Evolutionary conservation across 1,139 yeast genomes (phyloP).

Genomic region (Candida tropicalis): DNA sequence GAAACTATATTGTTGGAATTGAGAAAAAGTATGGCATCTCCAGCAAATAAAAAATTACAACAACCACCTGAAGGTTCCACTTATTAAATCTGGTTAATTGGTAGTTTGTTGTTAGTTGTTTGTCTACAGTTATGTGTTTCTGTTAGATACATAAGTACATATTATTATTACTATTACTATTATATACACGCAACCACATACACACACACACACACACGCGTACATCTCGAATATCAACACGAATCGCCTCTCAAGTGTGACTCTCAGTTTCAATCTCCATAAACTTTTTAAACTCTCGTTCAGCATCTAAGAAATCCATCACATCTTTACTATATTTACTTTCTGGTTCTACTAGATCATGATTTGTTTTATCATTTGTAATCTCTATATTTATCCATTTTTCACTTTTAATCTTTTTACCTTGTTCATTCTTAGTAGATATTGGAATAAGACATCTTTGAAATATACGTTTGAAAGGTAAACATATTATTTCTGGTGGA

Average conservation of each 20-base stretch:
- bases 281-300: slow-evolving; percentile 36
- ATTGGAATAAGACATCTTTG: slow-evolving; percentile 45
- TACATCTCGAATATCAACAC: neutral
- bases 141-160: slow-evolving; percentile 1
- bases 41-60: slow-evolving; percentile 78
- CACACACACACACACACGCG: neutral
- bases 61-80: slow-evolving; percentile 92
- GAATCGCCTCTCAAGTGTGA: neutral
- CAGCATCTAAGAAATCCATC: slow-evolving; percentile 40
- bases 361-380: slow-evolving; percentile 42
- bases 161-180: too few relatives aligned
- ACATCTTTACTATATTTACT: slow-evolving; percentile 31
- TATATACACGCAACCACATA: neutral
- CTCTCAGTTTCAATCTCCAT: slow-evolving; percentile 30
- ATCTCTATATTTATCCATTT: slow-evolving; percentile 48
- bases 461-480: slow-evolving; percentile 57
- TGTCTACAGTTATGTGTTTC: neutral
- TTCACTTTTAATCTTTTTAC: slow-evolving; percentile 27
- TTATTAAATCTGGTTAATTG: slow-evolving; percentile 33
- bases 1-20: slow-evolving; percentile 87
- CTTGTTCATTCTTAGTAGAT: slow-evolving; percentile 23
- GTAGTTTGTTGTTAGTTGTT: neutral
- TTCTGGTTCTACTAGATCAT: slow-evolving; percentile 25
- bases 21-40: slow-evolving; percentile 80
- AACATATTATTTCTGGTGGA: slow-evolving; percentile 49